Conservation (phyloP, 2,329 filamentous ascomycete species). For the Stemphylium vesicarium region DNA sequence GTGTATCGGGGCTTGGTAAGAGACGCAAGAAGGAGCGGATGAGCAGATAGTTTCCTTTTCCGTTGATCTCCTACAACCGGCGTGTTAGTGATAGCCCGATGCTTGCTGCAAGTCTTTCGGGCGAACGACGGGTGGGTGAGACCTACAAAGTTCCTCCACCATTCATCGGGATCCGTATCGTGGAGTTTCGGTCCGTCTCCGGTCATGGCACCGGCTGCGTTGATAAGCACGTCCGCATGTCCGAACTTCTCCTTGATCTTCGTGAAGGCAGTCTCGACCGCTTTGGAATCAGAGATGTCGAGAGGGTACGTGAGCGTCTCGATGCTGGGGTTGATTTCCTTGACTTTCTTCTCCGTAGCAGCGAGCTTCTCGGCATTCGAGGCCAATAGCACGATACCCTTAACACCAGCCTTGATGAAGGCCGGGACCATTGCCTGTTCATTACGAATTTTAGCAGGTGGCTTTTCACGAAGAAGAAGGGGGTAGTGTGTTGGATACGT, state of each 20-base stretch:
- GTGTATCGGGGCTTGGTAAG: slow-evolving; percentile 19
- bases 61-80: slow-evolving; percentile 40
- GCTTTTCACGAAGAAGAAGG: too few species aligned
- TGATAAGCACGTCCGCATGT: slow-evolving; percentile 28
- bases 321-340: slow-evolving; percentile 35
- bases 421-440: slow-evolving; percentile 39
- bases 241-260: slow-evolving; percentile 22
- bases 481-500: background rate
- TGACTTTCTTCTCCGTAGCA: slow-evolving; percentile 29
- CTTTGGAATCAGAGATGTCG: slow-evolving; percentile 35
- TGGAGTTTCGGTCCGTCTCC: slow-evolving; percentile 20
- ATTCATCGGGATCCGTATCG: slow-evolving; percentile 22
- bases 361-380: slow-evolving; percentile 35
- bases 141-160: slow-evolving; percentile 29
- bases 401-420: slow-evolving; percentile 44
- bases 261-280: slow-evolving; percentile 24
- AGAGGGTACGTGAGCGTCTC: slow-evolving; percentile 36
- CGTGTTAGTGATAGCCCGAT: background rate
- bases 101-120: background rate
- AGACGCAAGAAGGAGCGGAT: slow-evolving; percentile 40
- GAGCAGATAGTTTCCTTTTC: slow-evolving; percentile 41
- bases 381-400: slow-evolving; percentile 44
- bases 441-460: background rate
- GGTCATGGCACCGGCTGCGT: slow-evolving; percentile 20
- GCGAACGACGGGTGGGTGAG: background rate